Base-by-base conservation (phyloP, 75 land plant genomes). In the Pseudotsuga menziesii region DNA sequence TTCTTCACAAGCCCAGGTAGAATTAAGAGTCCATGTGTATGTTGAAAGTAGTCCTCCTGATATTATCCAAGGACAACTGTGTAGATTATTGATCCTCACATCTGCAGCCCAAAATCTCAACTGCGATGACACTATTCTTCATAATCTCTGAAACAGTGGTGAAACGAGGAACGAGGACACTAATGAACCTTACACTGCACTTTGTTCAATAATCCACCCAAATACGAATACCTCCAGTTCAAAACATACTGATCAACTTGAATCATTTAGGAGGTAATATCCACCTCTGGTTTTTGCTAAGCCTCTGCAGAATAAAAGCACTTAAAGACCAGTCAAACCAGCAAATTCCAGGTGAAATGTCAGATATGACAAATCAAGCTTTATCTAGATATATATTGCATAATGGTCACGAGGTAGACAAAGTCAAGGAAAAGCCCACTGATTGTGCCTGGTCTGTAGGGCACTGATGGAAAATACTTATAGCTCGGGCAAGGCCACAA, bases 361-460 rank as follows among this genome's bases (percentile, higher is more conserved):
- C 75, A 73, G 19, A 52, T 55, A 54, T 27, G 75, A 56, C 56
- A 73, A 73, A 55, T 54, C 75, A 69, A 69, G 41, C 57, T 56
- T 73, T 73, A 73, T 54, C 56, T 56, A 73, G 75, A 73, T 54
- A 73, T 44, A 39, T 69, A 73, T 27, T 48, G 44, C 75, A 73
- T 52, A 26, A 73, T 73, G 57, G 35, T 56, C 57, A 48, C 4
- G 75, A 73, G 75, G 58, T 5, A 73, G 26, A 3, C 20, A 22
- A 25, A 52, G 11, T 72, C 54, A 48, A 54, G 29, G 23, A 16
- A 73, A 73, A 73, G 4, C 72, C 75, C 75, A 41, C 16, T 73
- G 75, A 73, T 55, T 25, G 75, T 23, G 4, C 54, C 64, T 41
- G 54, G 48, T 36, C 52, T 69, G 22, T 69, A 41, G 72, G 41